A percentile compares a stretch with the other conserved stretches of the same genome.
Evolutionary conservation across 768 basidiomycete species (phyloP).

Genomic region (Sistotremastrum niveocremeum): DNA sequence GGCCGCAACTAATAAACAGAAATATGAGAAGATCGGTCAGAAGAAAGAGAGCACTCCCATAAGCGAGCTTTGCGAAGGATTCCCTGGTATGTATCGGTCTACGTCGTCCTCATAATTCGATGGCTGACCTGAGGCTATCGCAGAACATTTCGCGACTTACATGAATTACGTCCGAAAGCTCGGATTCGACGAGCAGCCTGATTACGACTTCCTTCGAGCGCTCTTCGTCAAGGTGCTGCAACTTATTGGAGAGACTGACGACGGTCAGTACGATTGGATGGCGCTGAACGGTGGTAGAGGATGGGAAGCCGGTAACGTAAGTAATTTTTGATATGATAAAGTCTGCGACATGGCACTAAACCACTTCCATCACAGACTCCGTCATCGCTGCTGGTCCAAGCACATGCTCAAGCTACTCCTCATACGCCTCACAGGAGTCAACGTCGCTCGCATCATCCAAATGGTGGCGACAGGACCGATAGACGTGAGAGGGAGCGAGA

Average conservation of each 20-base stretch:
- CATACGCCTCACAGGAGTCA: slow-evolving; percentile 29
- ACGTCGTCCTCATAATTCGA: slow-evolving; percentile 2
- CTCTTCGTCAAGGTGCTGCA: slow-evolving; percentile 87
- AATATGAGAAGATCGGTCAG: slow-evolving; percentile 99
- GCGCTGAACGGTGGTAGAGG: slow-evolving; percentile 86
- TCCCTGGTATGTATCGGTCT: slow-evolving; percentile 55
- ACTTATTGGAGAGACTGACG: slow-evolving; percentile 77
- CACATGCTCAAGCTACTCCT: slow-evolving; percentile 39
- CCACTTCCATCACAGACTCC: slow-evolving; percentile 21
- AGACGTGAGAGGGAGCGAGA: too few relatives aligned
- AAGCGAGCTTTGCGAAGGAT: slow-evolving; percentile 88
- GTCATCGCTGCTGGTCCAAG: slow-evolving; percentile 30
- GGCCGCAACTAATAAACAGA: slow-evolving; percentile 98
- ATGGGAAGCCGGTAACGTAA: slow-evolving; percentile 81
- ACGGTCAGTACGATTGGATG: slow-evolving; percentile 96
- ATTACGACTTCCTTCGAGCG: slow-evolving; percentile 96
- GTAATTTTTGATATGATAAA: slow-evolving; percentile 17
- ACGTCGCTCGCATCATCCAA: too few relatives aligned
- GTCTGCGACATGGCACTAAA: slow-evolving; percentile 1
- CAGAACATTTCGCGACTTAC: slow-evolving; percentile 97
- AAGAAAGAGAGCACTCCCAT: slow-evolving; percentile 95
- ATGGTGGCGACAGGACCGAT: too few relatives aligned
- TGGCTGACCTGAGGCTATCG: not conserved
- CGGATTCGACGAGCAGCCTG: slow-evolving; percentile 93
- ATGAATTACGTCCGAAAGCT: slow-evolving; percentile 99